A percentile compares a stretch with the other conserved stretches of the same genome.
phyloP scores from a whole-genome alignment of 257 asterid genomes.

The Solanum megistacrolobum region DNA sequence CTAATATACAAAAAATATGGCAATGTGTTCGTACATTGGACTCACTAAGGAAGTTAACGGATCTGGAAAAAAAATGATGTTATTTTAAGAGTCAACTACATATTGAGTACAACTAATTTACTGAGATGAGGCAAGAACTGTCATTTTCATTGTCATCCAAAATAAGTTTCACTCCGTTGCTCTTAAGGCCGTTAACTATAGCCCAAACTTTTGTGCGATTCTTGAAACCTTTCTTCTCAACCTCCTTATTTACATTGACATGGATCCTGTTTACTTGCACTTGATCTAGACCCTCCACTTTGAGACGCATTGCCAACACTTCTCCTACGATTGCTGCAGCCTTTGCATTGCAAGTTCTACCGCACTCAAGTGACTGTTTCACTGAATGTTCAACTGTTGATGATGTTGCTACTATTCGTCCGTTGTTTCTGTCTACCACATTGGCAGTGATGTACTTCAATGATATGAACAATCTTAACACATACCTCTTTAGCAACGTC shows the following conservation, averaged over 20 bases:
- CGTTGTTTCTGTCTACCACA: constrained; percentile 68
- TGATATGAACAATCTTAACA: constrained; percentile 61
- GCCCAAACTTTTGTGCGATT: constrained; percentile 65
- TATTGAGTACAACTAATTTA: neutral
- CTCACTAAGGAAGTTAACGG: neutral
- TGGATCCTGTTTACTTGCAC: constrained; percentile 70
- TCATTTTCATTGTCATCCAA: constrained; percentile 37
- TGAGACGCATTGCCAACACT: constrained; percentile 75
- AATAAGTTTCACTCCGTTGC: constrained; percentile 48
- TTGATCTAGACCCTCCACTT: constrained; percentile 73
- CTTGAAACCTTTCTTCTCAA: constrained; percentile 70
- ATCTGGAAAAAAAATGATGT: neutral
- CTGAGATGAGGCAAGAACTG: neutral
- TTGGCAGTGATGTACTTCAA: constrained; percentile 77
- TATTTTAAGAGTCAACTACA: neutral
- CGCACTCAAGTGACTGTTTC: constrained; percentile 56
- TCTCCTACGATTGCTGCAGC: constrained; percentile 82
- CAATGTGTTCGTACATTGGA: neutral
- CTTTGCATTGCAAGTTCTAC: constrained; percentile 75
- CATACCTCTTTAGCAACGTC: constrained; percentile 64
- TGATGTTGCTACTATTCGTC: constrained; percentile 58
- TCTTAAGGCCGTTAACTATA: constrained; percentile 49
- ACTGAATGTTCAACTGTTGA: constrained; percentile 67
- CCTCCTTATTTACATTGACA: constrained; percentile 58
- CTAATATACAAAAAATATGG: neutral